Evolutionary conservation across 2,329 filamentous ascomycete species (phyloP).

Genomic region (Xylaria sp.): DNA sequence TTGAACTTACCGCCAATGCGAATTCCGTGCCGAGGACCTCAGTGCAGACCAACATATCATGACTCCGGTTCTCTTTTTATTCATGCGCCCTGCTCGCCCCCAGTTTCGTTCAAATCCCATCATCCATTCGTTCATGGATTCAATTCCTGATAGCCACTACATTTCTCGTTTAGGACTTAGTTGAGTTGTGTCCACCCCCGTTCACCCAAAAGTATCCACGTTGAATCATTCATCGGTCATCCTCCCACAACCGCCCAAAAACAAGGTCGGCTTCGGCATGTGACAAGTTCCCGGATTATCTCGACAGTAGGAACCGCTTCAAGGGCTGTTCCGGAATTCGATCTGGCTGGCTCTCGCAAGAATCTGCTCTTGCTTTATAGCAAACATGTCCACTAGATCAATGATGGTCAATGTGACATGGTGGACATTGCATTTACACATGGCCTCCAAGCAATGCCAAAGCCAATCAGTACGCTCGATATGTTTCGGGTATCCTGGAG

Average conservation of each 20-base stretch:
- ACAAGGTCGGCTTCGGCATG: not conserved
- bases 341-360: not conserved
- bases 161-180: slow-evolving; percentile 8
- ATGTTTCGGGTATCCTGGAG: not conserved
- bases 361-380: not conserved
- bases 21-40: not conserved
- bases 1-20: slow-evolving; percentile 17
- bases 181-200: slow-evolving; percentile 3
- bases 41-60: slow-evolving; percentile 11
- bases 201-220: slow-evolving; percentile 4
- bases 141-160: slow-evolving; percentile 4
- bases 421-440: not conserved
- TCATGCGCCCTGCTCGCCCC: slow-evolving; percentile 3
- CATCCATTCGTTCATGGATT: slow-evolving; percentile 17
- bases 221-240: not conserved
- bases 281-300: not conserved
- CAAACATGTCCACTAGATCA: not conserved
- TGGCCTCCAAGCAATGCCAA: slow-evolving; percentile 7
- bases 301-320: not conserved
- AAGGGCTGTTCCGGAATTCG: not conserved
- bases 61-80: slow-evolving; percentile 18
- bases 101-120: slow-evolving; percentile 4
- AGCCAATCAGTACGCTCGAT: not conserved
- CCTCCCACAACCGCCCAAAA: not conserved
- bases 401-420: not conserved